phyloP scores from a whole-genome alignment of 1,139 yeast species.

The Candida anutae region DNA sequence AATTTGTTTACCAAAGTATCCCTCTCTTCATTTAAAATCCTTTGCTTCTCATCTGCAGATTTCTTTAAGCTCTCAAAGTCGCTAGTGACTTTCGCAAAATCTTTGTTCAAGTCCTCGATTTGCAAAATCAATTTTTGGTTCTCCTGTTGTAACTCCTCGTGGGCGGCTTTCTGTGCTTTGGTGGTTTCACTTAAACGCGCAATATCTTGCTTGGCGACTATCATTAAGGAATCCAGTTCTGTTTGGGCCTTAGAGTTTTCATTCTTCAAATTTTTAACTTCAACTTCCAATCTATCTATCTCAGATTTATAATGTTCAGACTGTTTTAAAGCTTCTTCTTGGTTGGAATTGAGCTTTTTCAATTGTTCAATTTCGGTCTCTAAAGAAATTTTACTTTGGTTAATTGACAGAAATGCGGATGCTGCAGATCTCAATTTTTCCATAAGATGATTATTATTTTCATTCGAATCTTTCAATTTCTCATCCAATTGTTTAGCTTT shows the following conservation, averaged over 20 bases:
- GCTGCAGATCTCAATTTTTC: conserved; percentile 43
- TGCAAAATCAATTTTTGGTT: background rate
- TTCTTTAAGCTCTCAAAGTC: background rate
- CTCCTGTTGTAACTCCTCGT: conserved; percentile 1
- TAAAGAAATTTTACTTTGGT: conserved; percentile 13
- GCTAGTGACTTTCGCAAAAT: conserved; percentile 1
- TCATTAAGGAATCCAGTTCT: background rate
- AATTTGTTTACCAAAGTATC: too few relatives aligned
- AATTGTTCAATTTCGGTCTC: conserved; percentile 5
- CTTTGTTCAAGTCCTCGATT: conserved; percentile 1
- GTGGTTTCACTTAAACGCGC: conserved; percentile 1
- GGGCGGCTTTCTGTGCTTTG: background rate
- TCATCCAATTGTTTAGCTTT: conserved; percentile 15
- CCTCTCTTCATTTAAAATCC: too few relatives aligned
- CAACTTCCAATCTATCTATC: conserved; percentile 5
- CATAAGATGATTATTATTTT: conserved; percentile 29
- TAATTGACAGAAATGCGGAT: conserved; percentile 33
- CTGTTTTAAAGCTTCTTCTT: background rate
- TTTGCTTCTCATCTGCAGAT: too few relatives aligned
- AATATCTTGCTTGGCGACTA: conserved; percentile 1
- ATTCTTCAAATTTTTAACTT: conserved; percentile 2
- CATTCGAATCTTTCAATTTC: conserved; percentile 23
- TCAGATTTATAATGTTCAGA: conserved; percentile 2
- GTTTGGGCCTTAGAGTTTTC: background rate
- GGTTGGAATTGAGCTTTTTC: conserved; percentile 1